Evolutionary conservation across 495 filamentous ascomycete species (phyloP).

Genomic region (Margaritispora aquatica): DNA sequence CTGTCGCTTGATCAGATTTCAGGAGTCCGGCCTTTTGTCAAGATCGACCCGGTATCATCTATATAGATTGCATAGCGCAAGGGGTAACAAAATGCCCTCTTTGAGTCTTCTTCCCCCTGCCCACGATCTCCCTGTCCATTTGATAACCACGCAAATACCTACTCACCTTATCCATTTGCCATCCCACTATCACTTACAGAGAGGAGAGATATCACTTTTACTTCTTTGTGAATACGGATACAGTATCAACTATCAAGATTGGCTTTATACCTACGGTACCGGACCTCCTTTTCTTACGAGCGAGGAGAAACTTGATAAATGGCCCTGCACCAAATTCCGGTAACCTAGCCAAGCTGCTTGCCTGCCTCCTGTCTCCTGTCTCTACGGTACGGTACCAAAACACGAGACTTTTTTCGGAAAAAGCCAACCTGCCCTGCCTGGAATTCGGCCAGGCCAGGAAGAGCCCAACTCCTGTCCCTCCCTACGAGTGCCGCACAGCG

Average conservation of each 20-base stretch:
- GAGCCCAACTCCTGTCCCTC: no score
- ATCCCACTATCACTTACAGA: neutral
- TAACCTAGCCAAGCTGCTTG: no score
- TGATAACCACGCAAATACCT: neutral
- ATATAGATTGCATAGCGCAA: neutral
- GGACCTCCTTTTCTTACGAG: neutral
- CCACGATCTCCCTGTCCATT: neutral
- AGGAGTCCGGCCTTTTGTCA: neutral
- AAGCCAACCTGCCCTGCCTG: neutral
- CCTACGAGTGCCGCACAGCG: neutral
- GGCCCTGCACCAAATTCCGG: neutral
- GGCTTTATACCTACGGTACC: no score
- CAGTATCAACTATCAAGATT: no score
- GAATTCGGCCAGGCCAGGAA: no score
- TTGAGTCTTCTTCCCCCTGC: neutral
- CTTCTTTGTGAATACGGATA: no score
- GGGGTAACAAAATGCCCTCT: neutral
- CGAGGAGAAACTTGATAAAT: no score
- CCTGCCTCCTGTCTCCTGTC: no score
- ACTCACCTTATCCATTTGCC: neutral
- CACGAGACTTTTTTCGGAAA: neutral
- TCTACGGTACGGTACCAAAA: neutral
- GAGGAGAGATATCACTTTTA: neutral
- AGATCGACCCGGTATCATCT: neutral
- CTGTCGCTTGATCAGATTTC: neutral